Percentiles rank a stretch among this genome's conserved stretches.
phyloP scores from a whole-genome alignment of 2,329 filamentous ascomycete species.

The Pyricularia sp. region DNA sequence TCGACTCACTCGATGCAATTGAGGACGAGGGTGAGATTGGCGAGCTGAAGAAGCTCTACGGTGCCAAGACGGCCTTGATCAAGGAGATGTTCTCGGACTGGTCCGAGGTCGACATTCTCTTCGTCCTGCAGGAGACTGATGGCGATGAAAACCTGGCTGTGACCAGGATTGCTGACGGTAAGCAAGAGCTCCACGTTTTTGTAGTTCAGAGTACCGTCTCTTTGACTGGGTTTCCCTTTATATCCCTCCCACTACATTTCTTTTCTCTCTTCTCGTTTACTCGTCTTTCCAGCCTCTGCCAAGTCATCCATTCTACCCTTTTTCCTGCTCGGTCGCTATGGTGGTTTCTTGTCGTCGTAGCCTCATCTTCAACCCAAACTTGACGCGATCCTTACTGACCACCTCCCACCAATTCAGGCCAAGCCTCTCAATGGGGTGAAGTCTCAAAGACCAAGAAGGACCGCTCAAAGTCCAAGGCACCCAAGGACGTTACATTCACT shows the following conservation, averaged over 20 bases:
- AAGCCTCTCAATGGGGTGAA: constrained; percentile 76
- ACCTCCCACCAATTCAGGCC: constrained; percentile 37
- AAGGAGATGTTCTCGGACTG: constrained; percentile 93
- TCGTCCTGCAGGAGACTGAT: constrained; percentile 81
- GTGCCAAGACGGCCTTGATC: constrained; percentile 67
- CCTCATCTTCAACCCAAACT: not conserved
- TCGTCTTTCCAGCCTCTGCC: constrained; percentile 6
- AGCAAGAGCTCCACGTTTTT: constrained; percentile 8
- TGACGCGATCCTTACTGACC: not conserved
- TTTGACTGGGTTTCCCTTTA: not conserved
- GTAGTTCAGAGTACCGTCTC: not conserved
- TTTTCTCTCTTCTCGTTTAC: constrained; percentile 13
- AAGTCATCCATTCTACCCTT: not conserved
- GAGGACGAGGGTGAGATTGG: constrained; percentile 84
- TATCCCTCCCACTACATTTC: not conserved
- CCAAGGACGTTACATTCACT: constrained; percentile 46
- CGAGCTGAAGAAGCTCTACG: constrained; percentile 85
- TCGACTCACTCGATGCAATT: constrained; percentile 49
- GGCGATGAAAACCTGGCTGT: constrained; percentile 69
- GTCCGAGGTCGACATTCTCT: constrained; percentile 91
- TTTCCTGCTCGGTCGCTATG: not conserved
- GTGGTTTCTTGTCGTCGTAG: not conserved
- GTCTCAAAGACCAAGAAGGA: constrained; percentile 76
- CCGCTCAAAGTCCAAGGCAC: constrained; percentile 57
- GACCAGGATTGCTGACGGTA: constrained; percentile 73